These are phyloP conservation scores for Jamesozyma rosinii DNA, from an alignment of 805 yeast species.

Conservation along the genomic window DNA sequence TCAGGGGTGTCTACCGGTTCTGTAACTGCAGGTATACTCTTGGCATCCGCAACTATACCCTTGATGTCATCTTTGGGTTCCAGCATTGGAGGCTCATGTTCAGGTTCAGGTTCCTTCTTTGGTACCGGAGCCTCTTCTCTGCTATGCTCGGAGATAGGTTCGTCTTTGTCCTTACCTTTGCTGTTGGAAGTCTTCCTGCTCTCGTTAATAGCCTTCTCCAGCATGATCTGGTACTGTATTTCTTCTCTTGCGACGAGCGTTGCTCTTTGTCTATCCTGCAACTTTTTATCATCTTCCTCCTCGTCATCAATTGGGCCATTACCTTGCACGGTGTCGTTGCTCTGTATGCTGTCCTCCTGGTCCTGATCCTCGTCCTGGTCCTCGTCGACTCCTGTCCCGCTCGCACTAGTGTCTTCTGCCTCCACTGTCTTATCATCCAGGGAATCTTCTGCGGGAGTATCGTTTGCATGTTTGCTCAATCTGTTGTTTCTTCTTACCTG, in stretches of 20 bases:
- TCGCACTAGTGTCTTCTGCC: background rate
- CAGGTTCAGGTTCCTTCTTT: background rate
- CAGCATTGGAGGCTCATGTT: too few relatives aligned
- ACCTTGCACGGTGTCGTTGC: slow-evolving; percentile 1
- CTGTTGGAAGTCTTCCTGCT: slow-evolving; percentile 13
- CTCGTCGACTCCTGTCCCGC: background rate
- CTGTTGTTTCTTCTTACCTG: slow-evolving; percentile 23
- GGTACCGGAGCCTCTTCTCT: background rate
- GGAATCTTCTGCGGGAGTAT: background rate
- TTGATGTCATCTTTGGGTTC: too few relatives aligned
- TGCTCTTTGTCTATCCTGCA: slow-evolving; percentile 31
- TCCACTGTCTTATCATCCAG: background rate
- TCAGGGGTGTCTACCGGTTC: background rate
- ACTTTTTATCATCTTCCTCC: slow-evolving; percentile 16
- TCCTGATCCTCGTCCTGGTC: background rate
- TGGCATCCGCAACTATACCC: background rate
- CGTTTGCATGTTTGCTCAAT: background rate
- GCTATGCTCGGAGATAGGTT: background rate
- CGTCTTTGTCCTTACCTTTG: background rate
- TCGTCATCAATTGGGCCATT: slow-evolving; percentile 18
- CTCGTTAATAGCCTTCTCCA: slow-evolving; percentile 35
- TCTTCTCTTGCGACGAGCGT: slow-evolving; percentile 36
- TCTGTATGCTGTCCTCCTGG: background rate
- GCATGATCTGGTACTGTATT: slow-evolving; percentile 36
- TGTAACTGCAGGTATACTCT: background rate